A percentile compares a stretch with the other conserved stretches of the same genome.
These are phyloP conservation scores for Entonaema liquescens DNA, from an alignment of 495 filamentous ascomycete species.

Conservation along the genomic window DNA sequence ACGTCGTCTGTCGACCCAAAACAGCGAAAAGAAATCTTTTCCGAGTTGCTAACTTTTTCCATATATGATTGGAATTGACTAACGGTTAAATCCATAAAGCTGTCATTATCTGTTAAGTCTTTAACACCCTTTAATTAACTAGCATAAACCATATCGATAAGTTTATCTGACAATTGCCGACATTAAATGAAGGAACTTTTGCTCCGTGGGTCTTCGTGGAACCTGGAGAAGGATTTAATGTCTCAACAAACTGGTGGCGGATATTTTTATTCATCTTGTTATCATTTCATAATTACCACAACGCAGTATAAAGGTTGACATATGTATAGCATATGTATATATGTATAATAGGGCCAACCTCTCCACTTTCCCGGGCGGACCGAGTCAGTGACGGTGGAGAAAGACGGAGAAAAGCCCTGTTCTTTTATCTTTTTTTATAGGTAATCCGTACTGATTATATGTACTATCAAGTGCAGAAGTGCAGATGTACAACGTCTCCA, in stretches of 20 bases:
- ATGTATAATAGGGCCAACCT: background rate
- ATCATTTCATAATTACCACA: background rate
- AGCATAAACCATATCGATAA: background rate
- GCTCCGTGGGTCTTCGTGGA: background rate
- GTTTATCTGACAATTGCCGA: background rate
- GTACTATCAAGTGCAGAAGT: no score
- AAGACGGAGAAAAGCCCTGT: background rate
- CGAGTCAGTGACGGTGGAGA: slow-evolving; percentile 1
- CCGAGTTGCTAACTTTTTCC: no score
- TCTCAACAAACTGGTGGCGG: background rate
- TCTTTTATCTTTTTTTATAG: no score
- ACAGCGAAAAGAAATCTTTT: no score
- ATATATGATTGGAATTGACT: no score
- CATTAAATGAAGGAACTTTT: background rate
- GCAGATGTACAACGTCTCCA: background rate
- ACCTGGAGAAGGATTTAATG: background rate
- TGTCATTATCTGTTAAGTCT: background rate
- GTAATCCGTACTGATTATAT: no score
- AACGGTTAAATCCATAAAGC: background rate
- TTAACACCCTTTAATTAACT: background rate
- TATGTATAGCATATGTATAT: background rate
- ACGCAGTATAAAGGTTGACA: background rate
- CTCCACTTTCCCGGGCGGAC: background rate
- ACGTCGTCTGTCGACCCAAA: background rate
- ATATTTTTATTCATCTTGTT: background rate